These are phyloP conservation scores for Toxoplasma gondii DNA, from an alignment of 169 alveolate species.

Conservation along the genomic window DNA sequence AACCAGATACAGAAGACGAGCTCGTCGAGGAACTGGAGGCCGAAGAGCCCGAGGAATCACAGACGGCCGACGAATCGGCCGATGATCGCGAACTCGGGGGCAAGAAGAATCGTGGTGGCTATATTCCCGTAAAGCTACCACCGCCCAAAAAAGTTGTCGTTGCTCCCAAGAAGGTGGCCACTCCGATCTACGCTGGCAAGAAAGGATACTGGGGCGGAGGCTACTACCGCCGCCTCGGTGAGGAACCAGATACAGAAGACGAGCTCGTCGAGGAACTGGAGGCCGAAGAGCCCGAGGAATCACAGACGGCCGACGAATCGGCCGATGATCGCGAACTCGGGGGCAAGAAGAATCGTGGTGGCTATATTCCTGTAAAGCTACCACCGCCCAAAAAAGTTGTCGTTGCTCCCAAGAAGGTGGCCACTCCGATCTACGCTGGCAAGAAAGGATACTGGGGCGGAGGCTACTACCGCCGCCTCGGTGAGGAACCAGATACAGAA, in stretches of 20 bases:
- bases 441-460: not conserved
- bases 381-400: not conserved
- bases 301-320: not conserved
- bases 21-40: not conserved
- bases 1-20: not conserved
- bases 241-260: not conserved
- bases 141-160: not conserved
- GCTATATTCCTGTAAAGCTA: not conserved
- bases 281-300: not conserved
- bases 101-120: not conserved
- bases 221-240: not conserved
- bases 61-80: not conserved
- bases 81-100: not conserved
- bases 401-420: not conserved
- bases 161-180: not conserved
- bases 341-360: not conserved
- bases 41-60: not conserved
- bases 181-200: not conserved
- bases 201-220: not conserved
- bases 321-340: slow-evolving; percentile 16
- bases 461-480: not conserved
- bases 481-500: not conserved
- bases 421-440: not conserved
- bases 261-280: not conserved
- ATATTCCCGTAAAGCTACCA: not conserved